Percentiles rank a stretch among this genome's conserved stretches.
Conservation (phyloP, 371 early-diverging fungal species). For the Furculomyces boomerangus region DNA sequence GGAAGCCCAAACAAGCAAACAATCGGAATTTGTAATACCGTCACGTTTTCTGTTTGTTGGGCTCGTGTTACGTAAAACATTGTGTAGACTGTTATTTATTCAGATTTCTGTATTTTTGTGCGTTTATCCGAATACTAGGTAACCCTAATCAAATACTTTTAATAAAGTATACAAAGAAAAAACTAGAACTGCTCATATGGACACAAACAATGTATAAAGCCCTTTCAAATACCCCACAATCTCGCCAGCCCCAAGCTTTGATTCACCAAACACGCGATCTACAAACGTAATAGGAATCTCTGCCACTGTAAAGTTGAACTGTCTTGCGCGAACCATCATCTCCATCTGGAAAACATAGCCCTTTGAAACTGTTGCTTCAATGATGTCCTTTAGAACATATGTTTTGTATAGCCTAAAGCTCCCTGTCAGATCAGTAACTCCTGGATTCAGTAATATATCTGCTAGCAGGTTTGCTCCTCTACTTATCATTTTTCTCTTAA, state of each 20-base stretch:
- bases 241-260: conserved; percentile 87
- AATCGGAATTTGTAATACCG: no score
- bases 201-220: conserved; percentile 60
- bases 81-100: no score
- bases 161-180: no score
- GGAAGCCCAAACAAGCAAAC: no score
- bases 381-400: conserved; percentile 66
- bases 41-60: no score
- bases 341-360: conserved; percentile 99
- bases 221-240: conserved; percentile 87
- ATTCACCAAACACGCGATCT: conserved; percentile 91
- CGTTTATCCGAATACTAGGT: no score
- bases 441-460: conserved; percentile 72
- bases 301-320: conserved; percentile 70
- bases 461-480: conserved; percentile 97
- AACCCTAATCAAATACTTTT: no score
- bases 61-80: no score
- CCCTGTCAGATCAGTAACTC: conserved; percentile 92
- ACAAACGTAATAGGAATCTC: conserved; percentile 97
- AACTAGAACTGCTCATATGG: conserved; percentile 25
- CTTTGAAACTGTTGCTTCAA: conserved; percentile 72
- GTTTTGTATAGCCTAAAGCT: conserved; percentile 94
- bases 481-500: conserved; percentile 90
- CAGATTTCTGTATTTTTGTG: no score
- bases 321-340: conserved; percentile 94